These are phyloP conservation scores for Trichocomaceae sp. DNA, from an alignment of 2,329 filamentous ascomycete genomes.

Conservation along the genomic window DNA sequence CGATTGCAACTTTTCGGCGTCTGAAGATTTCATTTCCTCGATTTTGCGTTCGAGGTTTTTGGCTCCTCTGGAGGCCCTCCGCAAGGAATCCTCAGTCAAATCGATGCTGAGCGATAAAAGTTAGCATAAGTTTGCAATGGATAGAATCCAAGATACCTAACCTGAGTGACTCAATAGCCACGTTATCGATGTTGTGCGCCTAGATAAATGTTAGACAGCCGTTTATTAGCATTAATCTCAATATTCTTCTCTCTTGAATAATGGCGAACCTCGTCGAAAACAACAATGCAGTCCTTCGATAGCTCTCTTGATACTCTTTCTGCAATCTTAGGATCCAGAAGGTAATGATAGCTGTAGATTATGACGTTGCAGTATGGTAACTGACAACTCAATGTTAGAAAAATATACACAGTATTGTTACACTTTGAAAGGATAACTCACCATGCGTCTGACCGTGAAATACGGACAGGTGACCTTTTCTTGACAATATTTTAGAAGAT, in stretches of 20 bases:
- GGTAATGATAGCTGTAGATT: conserved; percentile 98
- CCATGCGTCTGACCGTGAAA: conserved; percentile 92
- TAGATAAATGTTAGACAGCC: not conserved
- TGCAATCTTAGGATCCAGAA: conserved; percentile 95
- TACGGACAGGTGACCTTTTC: conserved; percentile 96
- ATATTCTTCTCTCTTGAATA: no score
- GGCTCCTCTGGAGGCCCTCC: conserved; percentile 83
- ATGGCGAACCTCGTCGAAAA: conserved; percentile 70
- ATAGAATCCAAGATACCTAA: not conserved
- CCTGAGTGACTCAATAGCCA: conserved; percentile 77
- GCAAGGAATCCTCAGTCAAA: conserved; percentile 86
- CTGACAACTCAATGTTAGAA: conserved; percentile 38
- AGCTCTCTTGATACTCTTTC: conserved; percentile 91
- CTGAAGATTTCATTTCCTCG: conserved; percentile 88
- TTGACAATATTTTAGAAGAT: conserved; percentile 66
- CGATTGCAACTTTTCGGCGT: conserved; percentile 86
- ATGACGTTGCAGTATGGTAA: conserved; percentile 99
- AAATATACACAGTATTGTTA: not conserved
- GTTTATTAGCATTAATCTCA: not conserved
- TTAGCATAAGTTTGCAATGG: not conserved
- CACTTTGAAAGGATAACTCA: conserved; percentile 27
- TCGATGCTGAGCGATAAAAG: conserved; percentile 67
- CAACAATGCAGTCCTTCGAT: conserved; percentile 96
- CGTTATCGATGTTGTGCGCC: conserved; percentile 98
- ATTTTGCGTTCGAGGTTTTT: conserved; percentile 88